These are phyloP conservation scores for Cavenderia fasciculata DNA, from an alignment of 78 protist species.

Conservation along the genomic window DNA sequence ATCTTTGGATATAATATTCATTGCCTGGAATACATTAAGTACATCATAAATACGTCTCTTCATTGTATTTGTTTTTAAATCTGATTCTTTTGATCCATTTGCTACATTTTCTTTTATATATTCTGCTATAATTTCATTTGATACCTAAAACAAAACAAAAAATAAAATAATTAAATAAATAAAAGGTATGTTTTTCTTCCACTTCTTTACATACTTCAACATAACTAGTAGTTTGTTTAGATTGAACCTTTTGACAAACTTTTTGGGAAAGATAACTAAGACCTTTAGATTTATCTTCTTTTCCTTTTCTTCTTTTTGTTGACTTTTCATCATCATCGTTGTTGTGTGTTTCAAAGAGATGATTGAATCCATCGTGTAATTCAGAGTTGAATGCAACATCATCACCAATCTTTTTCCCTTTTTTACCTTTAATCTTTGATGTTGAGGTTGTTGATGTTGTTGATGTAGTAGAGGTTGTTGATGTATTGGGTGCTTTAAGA, in stretches of 20 bases:
- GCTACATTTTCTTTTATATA: conserved; percentile 25
- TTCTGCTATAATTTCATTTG: conserved; percentile 40
- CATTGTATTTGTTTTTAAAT: conserved; percentile 84
- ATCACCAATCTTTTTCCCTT: background rate
- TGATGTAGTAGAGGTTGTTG: background rate
- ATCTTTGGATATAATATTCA: conserved; percentile 91
- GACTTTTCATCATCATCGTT: background rate
- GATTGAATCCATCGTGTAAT: background rate
- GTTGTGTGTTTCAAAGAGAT: background rate
- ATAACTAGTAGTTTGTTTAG: conserved; percentile 36
- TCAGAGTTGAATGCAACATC: background rate
- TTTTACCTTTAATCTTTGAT: background rate
- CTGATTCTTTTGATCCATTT: background rate
- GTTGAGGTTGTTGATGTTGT: conserved; percentile 5
- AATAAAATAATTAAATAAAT: too few species aligned
- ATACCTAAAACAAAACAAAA: background rate
- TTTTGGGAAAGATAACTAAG: conserved; percentile 37
- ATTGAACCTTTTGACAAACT: conserved; percentile 71
- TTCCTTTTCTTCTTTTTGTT: background rate
- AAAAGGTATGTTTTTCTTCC: background rate
- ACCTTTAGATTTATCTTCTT: conserved; percentile 66
- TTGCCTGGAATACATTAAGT: conserved; percentile 93
- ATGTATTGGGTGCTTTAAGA: background rate
- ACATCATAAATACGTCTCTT: conserved; percentile 95
- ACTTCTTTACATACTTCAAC: background rate